Conservation (phyloP, 805 yeast species). For the Schizosaccharomyces octosporus region DNA sequence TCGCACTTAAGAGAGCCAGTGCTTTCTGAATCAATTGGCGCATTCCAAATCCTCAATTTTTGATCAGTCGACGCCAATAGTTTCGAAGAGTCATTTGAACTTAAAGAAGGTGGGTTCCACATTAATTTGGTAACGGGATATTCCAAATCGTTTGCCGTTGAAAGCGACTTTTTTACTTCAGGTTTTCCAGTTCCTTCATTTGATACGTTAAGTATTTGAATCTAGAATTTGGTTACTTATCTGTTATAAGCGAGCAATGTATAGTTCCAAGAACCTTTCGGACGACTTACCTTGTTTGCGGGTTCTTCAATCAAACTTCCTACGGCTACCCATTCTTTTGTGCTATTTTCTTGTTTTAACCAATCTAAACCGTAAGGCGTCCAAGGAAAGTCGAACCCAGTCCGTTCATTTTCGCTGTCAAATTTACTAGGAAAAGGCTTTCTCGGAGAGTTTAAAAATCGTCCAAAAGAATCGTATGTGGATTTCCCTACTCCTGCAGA, state of each 20-base stretch:
- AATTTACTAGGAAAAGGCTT: neutral
- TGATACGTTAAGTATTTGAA: neutral
- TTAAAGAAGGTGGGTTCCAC: neutral
- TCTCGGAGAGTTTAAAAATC: neutral
- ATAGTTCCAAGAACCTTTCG: neutral
- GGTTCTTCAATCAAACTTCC: neutral
- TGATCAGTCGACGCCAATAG: neutral
- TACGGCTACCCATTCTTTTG: neutral
- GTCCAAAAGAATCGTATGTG: neutral
- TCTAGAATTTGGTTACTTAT: neutral
- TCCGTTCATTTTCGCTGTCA: neutral
- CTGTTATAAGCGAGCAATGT: no score
- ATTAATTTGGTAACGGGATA: neutral
- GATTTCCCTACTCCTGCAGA: neutral
- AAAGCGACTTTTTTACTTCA: neutral
- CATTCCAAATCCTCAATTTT: neutral
- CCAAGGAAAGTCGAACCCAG: neutral
- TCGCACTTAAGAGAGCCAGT: neutral
- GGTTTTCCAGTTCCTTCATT: neutral
- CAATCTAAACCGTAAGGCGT: neutral
- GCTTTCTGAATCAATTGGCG: neutral
- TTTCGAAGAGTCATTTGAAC: neutral
- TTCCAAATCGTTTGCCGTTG: neutral
- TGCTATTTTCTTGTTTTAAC: neutral
- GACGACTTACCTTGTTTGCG: neutral